Conservation (phyloP, 306 rosid species). For the Casuarina equisetifolia region DNA sequence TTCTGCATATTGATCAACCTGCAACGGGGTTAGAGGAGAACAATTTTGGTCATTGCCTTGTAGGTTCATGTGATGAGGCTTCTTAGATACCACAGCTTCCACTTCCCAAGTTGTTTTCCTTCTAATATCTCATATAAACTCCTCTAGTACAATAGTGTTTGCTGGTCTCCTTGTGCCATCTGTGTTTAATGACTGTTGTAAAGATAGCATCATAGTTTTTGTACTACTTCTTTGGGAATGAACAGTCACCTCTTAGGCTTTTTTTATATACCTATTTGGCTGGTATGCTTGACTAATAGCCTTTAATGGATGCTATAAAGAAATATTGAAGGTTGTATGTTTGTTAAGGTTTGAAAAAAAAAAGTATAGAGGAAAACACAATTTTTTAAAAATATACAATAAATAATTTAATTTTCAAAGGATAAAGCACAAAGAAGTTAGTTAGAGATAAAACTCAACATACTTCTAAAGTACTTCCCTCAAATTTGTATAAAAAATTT, state of each 20-base stretch:
- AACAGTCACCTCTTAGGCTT: neutral
- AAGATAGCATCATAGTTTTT: too few relatives aligned
- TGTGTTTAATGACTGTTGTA: neutral
- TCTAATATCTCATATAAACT: slow-evolving; percentile 1
- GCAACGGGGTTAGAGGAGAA: neutral
- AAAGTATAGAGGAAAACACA: too few relatives aligned
- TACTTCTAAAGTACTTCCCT: too few relatives aligned
- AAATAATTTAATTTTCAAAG: too few relatives aligned
- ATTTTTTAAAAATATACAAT: too few relatives aligned
- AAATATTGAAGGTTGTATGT: too few relatives aligned
- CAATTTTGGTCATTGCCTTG: neutral
- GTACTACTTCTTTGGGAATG: neutral
- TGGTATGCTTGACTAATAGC: neutral
- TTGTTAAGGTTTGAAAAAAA: too few relatives aligned
- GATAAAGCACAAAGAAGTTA: too few relatives aligned
- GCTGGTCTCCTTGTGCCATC: neutral
- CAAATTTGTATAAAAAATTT: too few relatives aligned
- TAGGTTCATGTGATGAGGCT: neutral
- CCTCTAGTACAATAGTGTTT: neutral
- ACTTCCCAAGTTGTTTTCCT: slow-evolving; percentile 1
- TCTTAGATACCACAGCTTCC: neutral
- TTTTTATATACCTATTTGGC: neutral
- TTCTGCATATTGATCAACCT: slow-evolving; percentile 1
- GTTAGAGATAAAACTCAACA: too few relatives aligned
- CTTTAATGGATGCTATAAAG: too few relatives aligned